A percentile compares a stretch with the other conserved stretches of the same genome.
Conservation (phyloP, 129 eudicot species). For the Glebionis coronaria region DNA sequence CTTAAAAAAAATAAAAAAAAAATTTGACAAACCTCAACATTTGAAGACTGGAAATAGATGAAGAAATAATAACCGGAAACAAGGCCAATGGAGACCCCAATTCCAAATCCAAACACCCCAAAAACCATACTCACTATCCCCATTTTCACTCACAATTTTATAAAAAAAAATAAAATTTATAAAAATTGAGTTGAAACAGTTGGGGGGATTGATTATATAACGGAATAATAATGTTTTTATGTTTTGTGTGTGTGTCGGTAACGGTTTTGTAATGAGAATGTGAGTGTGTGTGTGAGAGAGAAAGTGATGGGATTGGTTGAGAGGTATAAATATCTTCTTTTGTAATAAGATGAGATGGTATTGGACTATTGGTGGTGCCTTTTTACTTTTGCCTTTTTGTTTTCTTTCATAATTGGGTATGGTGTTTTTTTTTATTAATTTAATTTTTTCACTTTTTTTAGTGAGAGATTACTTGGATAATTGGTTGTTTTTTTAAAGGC, state of each 20-base stretch:
- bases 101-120: conserved; percentile 37
- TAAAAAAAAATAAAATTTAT: too few species aligned
- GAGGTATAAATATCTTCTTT: not conserved
- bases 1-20: too few species aligned
- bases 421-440: too few species aligned
- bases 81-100: conserved; percentile 34
- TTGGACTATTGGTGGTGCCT: not conserved
- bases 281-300: conserved; percentile 27
- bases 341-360: too few species aligned
- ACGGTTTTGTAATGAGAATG: too few species aligned
- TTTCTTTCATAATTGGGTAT: not conserved
- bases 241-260: conserved; percentile 13
- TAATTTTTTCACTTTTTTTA: too few species aligned
- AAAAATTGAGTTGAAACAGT: not conserved
- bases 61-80: conserved; percentile 35
- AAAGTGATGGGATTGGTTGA: not conserved
- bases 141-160: conserved; percentile 20
- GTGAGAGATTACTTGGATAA: too few species aligned
- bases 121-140: conserved; percentile 29
- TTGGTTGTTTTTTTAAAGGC: too few species aligned
- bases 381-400: not conserved
- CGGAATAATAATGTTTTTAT: too few species aligned
- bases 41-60: conserved; percentile 32
- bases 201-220: too few species aligned
- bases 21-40: conserved; percentile 31